A percentile compares a stretch with the other conserved stretches of the same genome.
These are phyloP conservation scores for Tetrapisispora taiwanensis DNA, from an alignment of 805 yeast species.

Conservation along the genomic window DNA sequence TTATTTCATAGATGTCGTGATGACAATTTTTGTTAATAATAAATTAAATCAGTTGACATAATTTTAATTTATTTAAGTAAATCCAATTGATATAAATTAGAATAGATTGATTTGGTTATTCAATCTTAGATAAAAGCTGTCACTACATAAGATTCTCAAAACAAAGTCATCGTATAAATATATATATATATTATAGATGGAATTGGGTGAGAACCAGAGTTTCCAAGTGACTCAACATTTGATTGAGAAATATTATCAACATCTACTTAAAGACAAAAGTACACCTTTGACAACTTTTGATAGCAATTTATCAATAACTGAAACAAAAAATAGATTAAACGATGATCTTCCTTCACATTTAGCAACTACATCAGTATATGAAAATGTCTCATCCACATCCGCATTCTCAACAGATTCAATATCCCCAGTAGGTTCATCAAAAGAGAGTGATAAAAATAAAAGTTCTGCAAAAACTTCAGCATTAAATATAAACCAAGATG, in stretches of 20 bases:
- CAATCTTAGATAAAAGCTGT: too few species aligned
- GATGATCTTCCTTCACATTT: background rate
- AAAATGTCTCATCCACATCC: background rate
- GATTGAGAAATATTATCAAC: slow-evolving; percentile 15
- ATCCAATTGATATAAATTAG: too few species aligned
- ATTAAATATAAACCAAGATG: background rate
- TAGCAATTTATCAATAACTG: background rate
- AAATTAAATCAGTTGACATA: too few species aligned
- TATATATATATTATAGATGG: background rate
- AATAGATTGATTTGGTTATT: too few species aligned
- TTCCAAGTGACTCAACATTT: slow-evolving; percentile 20
- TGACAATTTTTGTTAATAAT: too few species aligned
- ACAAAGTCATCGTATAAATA: too few species aligned
- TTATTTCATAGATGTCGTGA: too few species aligned
- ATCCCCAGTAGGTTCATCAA: background rate
- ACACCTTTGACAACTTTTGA: background rate
- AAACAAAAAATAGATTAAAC: background rate
- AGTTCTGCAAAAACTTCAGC: background rate
- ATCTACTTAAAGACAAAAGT: background rate
- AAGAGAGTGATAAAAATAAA: background rate
- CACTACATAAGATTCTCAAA: too few species aligned
- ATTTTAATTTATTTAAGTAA: too few species aligned
- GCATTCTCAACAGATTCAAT: background rate
- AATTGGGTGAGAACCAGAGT: background rate
- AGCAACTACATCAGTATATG: background rate